Percentiles rank a stretch among this genome's conserved stretches.
Evolutionary conservation across 2,329 filamentous ascomycete genomes (phyloP).

Genomic region (Beauveria rudraprayagi): DNA sequence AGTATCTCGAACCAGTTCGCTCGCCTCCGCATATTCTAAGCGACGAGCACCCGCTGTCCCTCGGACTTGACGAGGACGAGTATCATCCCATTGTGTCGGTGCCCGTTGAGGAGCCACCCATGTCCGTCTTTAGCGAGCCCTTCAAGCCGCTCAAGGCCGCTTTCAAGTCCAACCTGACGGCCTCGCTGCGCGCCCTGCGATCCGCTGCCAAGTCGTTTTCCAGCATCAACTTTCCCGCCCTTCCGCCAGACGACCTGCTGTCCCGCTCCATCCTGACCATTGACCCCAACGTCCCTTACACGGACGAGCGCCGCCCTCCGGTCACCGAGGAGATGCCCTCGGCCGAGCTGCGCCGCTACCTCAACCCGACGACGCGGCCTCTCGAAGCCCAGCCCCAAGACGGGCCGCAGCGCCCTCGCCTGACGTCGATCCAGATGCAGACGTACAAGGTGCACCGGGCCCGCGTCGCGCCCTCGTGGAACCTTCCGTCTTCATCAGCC

Average conservation of each 20-base stretch:
- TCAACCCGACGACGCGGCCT: slow-evolving; percentile 51
- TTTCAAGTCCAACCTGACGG: slow-evolving; percentile 63
- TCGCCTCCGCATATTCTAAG: slow-evolving; percentile 43
- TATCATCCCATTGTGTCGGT: slow-evolving; percentile 44
- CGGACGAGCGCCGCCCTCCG: slow-evolving; percentile 58
- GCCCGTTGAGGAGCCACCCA: slow-evolving; percentile 19
- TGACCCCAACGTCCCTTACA: slow-evolving; percentile 57
- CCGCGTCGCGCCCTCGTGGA: slow-evolving; percentile 28
- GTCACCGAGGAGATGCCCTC: slow-evolving; percentile 56
- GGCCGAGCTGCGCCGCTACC: slow-evolving; percentile 57
- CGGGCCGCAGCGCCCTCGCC: slow-evolving; percentile 17
- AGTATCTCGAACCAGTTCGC: slow-evolving; percentile 45
- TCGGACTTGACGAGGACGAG: slow-evolving; percentile 29
- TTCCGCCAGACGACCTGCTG: slow-evolving; percentile 58
- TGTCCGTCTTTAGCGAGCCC: slow-evolving; percentile 24
- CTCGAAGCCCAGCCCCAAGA: slow-evolving; percentile 16
- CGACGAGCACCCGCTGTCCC: slow-evolving; percentile 44
- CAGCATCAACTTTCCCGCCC: slow-evolving; percentile 52
- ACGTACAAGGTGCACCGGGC: slow-evolving; percentile 56
- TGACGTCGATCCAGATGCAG: slow-evolving; percentile 64
- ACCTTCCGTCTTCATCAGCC: slow-evolving; percentile 18
- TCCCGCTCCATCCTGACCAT: slow-evolving; percentile 61
- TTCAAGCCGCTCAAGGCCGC: slow-evolving; percentile 46
- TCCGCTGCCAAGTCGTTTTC: slow-evolving; percentile 59
- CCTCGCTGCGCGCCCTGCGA: slow-evolving; percentile 55